Evolutionary conservation across 2,329 filamentous ascomycete genomes (phyloP).

Genomic region (Dryadomyces quercus-mongolicae): DNA sequence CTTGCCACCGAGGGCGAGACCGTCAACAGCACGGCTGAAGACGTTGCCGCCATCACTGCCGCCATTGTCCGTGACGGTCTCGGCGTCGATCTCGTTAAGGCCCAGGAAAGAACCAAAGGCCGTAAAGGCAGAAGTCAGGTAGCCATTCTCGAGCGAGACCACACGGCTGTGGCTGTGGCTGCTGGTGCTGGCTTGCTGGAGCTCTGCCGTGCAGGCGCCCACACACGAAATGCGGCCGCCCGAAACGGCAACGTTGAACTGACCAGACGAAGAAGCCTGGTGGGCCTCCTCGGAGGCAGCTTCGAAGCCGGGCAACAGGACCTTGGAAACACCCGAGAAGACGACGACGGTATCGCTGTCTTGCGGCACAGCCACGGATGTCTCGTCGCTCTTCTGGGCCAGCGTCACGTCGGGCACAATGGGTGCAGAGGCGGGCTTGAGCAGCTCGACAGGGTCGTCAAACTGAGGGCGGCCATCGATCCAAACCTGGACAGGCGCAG

Average conservation of each 20-base stretch:
- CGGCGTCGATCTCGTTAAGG: slow-evolving; percentile 50
- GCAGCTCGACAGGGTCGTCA: slow-evolving; percentile 38
- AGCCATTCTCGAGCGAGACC: slow-evolving; percentile 42
- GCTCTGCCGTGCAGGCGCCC: slow-evolving; percentile 36
- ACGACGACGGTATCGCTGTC: slow-evolving; percentile 23
- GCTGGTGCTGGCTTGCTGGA: slow-evolving; percentile 19
- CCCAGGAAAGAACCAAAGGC: slow-evolving; percentile 49
- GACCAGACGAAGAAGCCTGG: neutral
- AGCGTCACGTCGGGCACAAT: slow-evolving; percentile 28
- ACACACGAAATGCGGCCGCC: slow-evolving; percentile 44
- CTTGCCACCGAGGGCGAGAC: slow-evolving; percentile 40
- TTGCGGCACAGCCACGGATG: slow-evolving; percentile 26
- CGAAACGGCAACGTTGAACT: slow-evolving; percentile 36
- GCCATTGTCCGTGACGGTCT: slow-evolving; percentile 41
- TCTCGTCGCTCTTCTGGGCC: slow-evolving; percentile 17
- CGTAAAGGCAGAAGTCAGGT: slow-evolving; percentile 48
- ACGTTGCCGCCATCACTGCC: slow-evolving; percentile 20
- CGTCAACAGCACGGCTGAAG: slow-evolving; percentile 48
- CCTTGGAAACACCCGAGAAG: slow-evolving; percentile 43
- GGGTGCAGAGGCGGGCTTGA: slow-evolving; percentile 31
- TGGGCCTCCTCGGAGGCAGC: neutral
- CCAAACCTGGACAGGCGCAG: slow-evolving; percentile 49
- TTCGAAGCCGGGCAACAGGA: slow-evolving; percentile 32
- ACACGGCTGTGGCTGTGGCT: slow-evolving; percentile 16
- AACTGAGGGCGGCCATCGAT: slow-evolving; percentile 50